Percentiles rank a stretch among this genome's conserved stretches.
Evolutionary conservation across 306 rosid species (phyloP).

Genomic region (Casuarina equisetifolia): DNA sequence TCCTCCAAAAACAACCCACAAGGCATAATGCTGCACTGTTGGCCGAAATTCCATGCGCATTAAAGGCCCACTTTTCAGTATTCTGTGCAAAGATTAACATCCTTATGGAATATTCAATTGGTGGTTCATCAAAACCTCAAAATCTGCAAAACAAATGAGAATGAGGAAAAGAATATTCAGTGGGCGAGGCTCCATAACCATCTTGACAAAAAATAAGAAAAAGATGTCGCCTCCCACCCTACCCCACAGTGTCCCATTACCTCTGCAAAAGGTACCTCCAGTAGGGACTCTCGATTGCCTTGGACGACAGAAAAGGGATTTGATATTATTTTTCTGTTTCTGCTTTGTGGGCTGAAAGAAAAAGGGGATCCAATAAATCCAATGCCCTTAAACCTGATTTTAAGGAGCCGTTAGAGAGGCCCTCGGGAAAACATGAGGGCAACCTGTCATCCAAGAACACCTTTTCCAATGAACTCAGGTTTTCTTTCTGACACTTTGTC

Average conservation of each 20-base stretch:
- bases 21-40: not conserved
- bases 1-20: not conserved
- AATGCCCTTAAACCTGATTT: slow-evolving; percentile 15
- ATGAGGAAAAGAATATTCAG: not conserved
- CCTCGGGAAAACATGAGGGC: slow-evolving; percentile 39
- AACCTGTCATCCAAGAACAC: slow-evolving; percentile 35
- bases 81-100: not conserved
- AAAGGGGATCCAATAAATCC: not conserved
- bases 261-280: not conserved
- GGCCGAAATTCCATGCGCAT: slow-evolving; percentile 10
- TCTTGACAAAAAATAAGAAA: not conserved
- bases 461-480: slow-evolving; percentile 28
- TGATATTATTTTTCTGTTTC: not conserved
- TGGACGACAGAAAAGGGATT: not conserved
- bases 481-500: slow-evolving; percentile 24
- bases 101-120: slow-evolving; percentile 16
- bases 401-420: slow-evolving; percentile 52
- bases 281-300: not conserved
- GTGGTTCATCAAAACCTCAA: not conserved
- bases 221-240: not conserved
- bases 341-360: not conserved
- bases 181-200: not conserved
- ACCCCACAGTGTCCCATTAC: not conserved
- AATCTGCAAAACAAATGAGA: not conserved
- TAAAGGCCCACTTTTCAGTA: not conserved